phyloP scores from a whole-genome alignment of 2,329 filamentous ascomycete species.

The Colletotrichum godetiae region DNA sequence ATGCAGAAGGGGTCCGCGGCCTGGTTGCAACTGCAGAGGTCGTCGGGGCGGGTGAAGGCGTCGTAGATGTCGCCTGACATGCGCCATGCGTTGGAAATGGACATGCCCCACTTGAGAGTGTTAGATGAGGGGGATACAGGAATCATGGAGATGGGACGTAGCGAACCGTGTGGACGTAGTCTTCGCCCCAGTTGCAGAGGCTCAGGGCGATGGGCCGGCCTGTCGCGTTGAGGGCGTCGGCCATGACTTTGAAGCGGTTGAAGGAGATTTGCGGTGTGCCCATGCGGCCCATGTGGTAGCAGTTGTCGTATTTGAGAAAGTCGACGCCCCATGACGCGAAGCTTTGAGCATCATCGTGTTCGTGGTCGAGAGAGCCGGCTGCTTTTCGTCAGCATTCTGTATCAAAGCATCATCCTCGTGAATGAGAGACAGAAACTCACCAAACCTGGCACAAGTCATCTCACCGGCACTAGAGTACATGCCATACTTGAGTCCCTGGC shows the following conservation, averaged over 20 bases:
- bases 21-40: slow-evolving; percentile 45
- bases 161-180: slow-evolving; percentile 38
- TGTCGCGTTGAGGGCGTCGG: slow-evolving; percentile 46
- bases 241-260: slow-evolving; percentile 46
- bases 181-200: slow-evolving; percentile 50
- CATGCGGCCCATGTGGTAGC: slow-evolving; percentile 45
- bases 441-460: slow-evolving; percentile 60
- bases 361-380: slow-evolving; percentile 61
- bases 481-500: slow-evolving; percentile 49
- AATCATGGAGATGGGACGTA: neutral
- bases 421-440: neutral
- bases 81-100: slow-evolving; percentile 47
- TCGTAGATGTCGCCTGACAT: slow-evolving; percentile 49
- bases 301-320: slow-evolving; percentile 66
- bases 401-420: neutral
- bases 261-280: slow-evolving; percentile 43
- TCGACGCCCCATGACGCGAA: slow-evolving; percentile 65
- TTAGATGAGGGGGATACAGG: neutral
- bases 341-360: slow-evolving; percentile 62
- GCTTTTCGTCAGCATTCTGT: neutral
- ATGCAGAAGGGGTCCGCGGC: slow-evolving; percentile 40
- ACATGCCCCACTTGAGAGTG: slow-evolving; percentile 42
- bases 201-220: slow-evolving; percentile 46
- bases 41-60: slow-evolving; percentile 45
- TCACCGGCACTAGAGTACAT: slow-evolving; percentile 56